Base-by-base conservation (phyloP, 2,329 filamentous ascomycete species). In the Nemania abortiva region DNA sequence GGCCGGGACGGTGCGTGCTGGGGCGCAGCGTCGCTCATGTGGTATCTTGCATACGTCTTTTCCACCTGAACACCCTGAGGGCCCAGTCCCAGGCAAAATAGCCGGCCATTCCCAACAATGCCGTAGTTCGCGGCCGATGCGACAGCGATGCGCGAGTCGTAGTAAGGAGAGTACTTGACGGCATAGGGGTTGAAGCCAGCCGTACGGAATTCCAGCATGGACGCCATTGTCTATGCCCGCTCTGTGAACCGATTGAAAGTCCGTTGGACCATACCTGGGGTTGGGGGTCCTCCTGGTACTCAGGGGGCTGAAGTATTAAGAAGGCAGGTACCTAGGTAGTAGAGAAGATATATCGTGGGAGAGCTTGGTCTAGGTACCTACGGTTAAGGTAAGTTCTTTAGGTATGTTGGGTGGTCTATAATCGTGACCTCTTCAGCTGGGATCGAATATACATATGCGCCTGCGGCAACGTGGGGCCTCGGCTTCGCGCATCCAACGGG, bases 141-240 rank as follows among this genome's bases (percentile, higher is more conserved):
- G 76, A 98, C 94, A 66, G 95, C 95, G 72, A 99, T 90, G 72
- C 95, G 91, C 73, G 93, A 96, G 84, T 98, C 96, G 84, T 97
- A 97, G 85, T 98, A 99, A 6, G 96, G 96, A 65, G 95, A 98
- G 86, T 98, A 99, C 83, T 98, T 97, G 82, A 98, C 94, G 74
- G 93, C 93, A 83, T 97, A 98, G 77, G 95, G 95, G 81, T 98
- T 97, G 87, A 90, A 98, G 77, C 96, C 96, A 79, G 93, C 88
- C 24, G 96, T 98, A 72, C 93, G 92, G 83, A 93, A 98, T 83
- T 98, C 94, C 76, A 98, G 91, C 94, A 98, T 98, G 45, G 81
- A 77, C 71, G 79, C 85, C 84, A 81, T 83, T 65, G 69, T 73
- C 63, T 60, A 61, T 52, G 27, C 20, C 52, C 37, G 29, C 37